Evolutionary conservation across 768 basidiomycete genomes (phyloP), one percentile per base, ranked within the genome.

Genomic region (Suillus placidus): DNA sequence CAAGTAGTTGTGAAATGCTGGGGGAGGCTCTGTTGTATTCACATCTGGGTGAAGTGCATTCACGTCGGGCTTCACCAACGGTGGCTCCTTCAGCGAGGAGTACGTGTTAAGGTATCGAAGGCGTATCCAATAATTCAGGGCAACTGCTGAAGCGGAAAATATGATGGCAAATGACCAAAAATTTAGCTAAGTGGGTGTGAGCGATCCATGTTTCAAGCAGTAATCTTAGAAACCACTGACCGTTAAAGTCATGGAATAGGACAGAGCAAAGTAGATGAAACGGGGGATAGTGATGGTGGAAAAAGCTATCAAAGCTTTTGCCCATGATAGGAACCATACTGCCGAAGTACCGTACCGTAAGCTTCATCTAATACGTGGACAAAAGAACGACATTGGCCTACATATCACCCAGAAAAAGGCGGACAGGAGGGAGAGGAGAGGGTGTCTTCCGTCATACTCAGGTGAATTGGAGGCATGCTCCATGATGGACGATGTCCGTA

Each of bases 1-100:
- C 34, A 99, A 84, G 71, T 99, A 99, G 72, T 97, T 96, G 75
- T 97, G 95, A 74, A 98, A 95, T 1, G 91, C 85, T 14, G 91
- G 86, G 0, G 87, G 86, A 16, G 88, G 82, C 62, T 91, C 89
- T 71, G 82, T 77, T 18, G 90, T 86, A 66, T 95, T 95, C 26
- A 97, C 91, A 74, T 97, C 95, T 2, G 95, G 95, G 79, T 97
- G 95, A 51, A 94, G 84, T 70, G 93, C 92, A 69, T 91, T 91
- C 16, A 89, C 90, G 72, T 94, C 92, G 0, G 91, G 87, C 71
- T 95, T 94, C 68, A 87, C 84, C 45, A 95, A 80, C 0, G 93
- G 94, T 6, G 89, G 89, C 74, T 95, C 93, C 72, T 89, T 91
- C 62, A 94, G 79, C 70, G 89, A 85, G 10, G 86, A 87, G 71